Evolutionary conservation across 2,329 filamentous ascomycete genomes (phyloP).

Genomic region (Ophiostoma populinum): DNA sequence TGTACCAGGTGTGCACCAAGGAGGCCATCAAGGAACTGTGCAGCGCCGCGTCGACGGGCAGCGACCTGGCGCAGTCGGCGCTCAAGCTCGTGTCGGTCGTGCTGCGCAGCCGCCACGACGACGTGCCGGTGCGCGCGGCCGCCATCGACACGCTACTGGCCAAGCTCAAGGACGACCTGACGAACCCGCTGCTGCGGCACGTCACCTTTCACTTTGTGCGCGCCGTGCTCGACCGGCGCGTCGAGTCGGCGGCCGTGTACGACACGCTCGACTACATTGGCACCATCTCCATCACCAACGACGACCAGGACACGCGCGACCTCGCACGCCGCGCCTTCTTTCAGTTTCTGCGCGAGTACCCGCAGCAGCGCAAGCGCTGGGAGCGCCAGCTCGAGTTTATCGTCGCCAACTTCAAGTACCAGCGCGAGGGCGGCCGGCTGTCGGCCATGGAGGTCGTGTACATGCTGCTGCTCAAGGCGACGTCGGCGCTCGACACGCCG

Average conservation of each 20-base stretch:
- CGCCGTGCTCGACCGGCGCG: constrained; percentile 66
- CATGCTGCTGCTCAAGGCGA: constrained; percentile 69
- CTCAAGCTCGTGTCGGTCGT: constrained; percentile 78
- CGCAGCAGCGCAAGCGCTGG: constrained; percentile 79
- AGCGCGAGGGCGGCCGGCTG: constrained; percentile 71
- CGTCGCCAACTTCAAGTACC: constrained; percentile 78
- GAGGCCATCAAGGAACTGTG: constrained; percentile 74
- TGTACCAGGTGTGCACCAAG: constrained; percentile 62
- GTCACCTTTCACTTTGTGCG: constrained; percentile 90
- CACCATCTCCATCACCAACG: constrained; percentile 88
- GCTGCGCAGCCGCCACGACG: constrained; percentile 61
- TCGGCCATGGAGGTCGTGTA: constrained; percentile 89
- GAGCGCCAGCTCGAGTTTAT: constrained; percentile 79
- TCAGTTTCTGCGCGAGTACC: constrained; percentile 88
- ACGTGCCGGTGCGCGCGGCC: constrained; percentile 60
- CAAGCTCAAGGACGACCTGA: constrained; percentile 72
- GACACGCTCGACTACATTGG: constrained; percentile 81
- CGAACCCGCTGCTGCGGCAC: constrained; percentile 81
- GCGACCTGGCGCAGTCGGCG: constrained; percentile 71
- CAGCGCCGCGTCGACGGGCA: constrained; percentile 58
- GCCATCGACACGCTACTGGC: constrained; percentile 70
- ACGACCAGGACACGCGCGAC: constrained; percentile 74
- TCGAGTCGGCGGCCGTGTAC: constrained; percentile 77
- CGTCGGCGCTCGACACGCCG: constrained; percentile 16
- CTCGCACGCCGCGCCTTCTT: constrained; percentile 79